Base-by-base conservation (phyloP, 768 basidiomycete genomes). In the Tricholoma bakamatsutake region DNA sequence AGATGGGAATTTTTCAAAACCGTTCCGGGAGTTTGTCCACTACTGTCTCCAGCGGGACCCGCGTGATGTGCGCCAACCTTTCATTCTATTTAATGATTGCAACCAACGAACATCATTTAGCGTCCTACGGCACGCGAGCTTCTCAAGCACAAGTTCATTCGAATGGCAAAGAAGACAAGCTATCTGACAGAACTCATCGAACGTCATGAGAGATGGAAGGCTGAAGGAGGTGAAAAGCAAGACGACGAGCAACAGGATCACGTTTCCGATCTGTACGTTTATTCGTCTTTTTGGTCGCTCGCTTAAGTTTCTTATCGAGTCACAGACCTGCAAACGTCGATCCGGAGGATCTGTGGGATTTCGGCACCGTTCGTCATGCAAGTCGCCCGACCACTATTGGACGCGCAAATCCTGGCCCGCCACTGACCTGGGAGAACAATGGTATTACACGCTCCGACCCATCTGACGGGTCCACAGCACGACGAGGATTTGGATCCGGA, bases 181-280 rank as follows among this genome's bases (percentile, higher is more conserved):
- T 98, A 97, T 66, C 75, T 99, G 58, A 96, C 94, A 0, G 97
- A 99, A 68, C 77, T 99, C 39, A 97, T 98, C 59, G 96, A 98
- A 59, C 80, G 94, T 30, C 88, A 92, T 58, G 93, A 98, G 64
- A 80, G 92, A 57, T 99, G 93, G 94, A 91, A 81, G 69, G 84
- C 86, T 1, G 92, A 97, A 64, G 92, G 91, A 12, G 93, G 93
- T 15, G 88, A 85, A 33, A 78, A 84, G 46, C 71, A 76, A 13
- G 85, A 88, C 50, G 88, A 93, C 58, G 84, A 88, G 53, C 85
- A 88, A 55, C 76, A 80, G 56, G 78, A 83, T 28, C 71, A 73
- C 24, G 73, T 74, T 18, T 78, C 83, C 33, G 90, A 93, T 58
- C 59, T 79, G 90, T 93, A 69, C 52, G 87, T 71, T 18, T 40